Conservation (phyloP, 2,329 filamentous ascomycete species). For the Neurospora crassa region DNA sequence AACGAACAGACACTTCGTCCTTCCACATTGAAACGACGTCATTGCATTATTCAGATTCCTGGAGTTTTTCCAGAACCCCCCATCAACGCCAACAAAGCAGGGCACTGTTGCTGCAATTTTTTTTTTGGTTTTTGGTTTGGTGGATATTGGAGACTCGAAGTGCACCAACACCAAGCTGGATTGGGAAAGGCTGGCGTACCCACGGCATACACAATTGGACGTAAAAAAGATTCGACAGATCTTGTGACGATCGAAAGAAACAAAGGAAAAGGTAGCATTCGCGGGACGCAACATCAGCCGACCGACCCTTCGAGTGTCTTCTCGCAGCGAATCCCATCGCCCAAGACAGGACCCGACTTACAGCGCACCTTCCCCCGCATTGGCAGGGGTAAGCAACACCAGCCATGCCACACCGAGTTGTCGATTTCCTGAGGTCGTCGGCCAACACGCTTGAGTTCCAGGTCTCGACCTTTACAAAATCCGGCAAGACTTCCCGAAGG, state of each 20-base stretch:
- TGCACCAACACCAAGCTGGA: not conserved
- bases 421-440: constrained; percentile 47
- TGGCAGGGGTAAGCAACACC: constrained; percentile 7
- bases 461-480: constrained; percentile 40
- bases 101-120: not conserved
- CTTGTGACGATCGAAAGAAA: constrained; percentile 7
- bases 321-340: not conserved
- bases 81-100: not conserved
- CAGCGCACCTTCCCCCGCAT: constrained; percentile 10
- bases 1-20: not conserved
- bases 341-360: not conserved
- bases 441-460: constrained; percentile 35
- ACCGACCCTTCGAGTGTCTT: not conserved
- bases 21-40: not conserved
- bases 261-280: not conserved
- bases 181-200: not conserved
- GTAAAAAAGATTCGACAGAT: constrained; percentile 1
- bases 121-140: not conserved
- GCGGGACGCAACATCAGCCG: not conserved
- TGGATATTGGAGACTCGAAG: not conserved
- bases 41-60: not conserved
- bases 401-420: constrained; percentile 49
- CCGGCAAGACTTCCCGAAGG: constrained; percentile 21
- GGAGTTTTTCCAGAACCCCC: not conserved
- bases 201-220: not conserved